Evolutionary conservation across 1,139 yeast genomes (phyloP), one percentile per base, ranked within the genome.

Genomic region (Kodamaea derodonti): DNA sequence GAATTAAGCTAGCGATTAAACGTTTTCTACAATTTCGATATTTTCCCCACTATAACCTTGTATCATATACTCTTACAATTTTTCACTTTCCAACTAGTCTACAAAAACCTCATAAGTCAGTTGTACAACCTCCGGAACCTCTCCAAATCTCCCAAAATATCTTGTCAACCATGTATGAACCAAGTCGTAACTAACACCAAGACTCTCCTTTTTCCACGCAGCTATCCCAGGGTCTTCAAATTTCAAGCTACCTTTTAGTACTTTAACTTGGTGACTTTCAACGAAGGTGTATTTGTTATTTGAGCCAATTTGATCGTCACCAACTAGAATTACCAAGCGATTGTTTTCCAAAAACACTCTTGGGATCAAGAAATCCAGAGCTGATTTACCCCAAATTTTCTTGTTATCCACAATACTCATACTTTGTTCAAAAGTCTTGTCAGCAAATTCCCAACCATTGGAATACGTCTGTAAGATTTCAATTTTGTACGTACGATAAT

Each of bases 381-480:
- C 37, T 4, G 31, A 29, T 3, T 37, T 26, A 14, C 49, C 47
- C 65, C 64, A 57, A 24, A 47, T 34, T 22, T 40, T 30, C 7
- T 40, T 43, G 13, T 20, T 15, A 7, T 17, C 14, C 4, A 27
- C 22, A 9, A 16, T 16, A 9, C 4, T 33, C 20, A 28, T 34
- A 22, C 43, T 34, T 16, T 46, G 23, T 43, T 41, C 35, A 41
- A 41, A 39, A 2, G 37, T 36, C 26, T 40, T 47, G 23, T 47
- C 50, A 8, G 52, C 42, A 7, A 57, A 18, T n/a, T 50, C 56
- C 48, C 56, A 46, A 0, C 54, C 54, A 36, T 60, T 59, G 9
- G 35, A 40, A 34, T 49, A 51, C 12, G 26, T 32, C n/a, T 37
- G 40, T 11, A 56, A 11, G 1, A 36, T 16, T 13, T 43, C 43